Evolutionary conservation across 2,329 filamentous ascomycete species (phyloP).

Genomic region (Penicillium palitans): DNA sequence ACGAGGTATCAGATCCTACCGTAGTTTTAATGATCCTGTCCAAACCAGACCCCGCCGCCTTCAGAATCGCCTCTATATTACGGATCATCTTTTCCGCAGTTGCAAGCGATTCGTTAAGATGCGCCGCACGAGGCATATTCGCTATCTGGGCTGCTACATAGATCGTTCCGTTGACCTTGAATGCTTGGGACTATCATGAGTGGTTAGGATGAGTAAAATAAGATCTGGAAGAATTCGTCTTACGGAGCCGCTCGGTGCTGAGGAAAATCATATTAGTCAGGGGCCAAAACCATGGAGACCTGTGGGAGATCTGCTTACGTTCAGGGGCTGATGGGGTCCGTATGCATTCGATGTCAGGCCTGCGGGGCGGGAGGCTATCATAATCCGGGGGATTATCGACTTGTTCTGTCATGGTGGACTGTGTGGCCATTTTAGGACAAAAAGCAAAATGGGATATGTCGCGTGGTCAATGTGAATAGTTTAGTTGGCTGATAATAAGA

Average conservation of each 20-base stretch:
- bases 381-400: background rate
- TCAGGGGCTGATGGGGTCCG: background rate
- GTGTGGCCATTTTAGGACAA: background rate
- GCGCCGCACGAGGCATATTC: background rate
- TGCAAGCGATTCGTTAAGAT: background rate
- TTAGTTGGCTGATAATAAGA: background rate
- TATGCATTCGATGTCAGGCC: constrained; percentile 1
- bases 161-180: constrained; percentile 5
- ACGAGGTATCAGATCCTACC: background rate
- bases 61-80: constrained; percentile 4
- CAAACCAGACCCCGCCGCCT: background rate
- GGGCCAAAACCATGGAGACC: background rate
- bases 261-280: background rate
- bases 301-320: background rate
- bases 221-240: background rate
- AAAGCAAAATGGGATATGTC: background rate
- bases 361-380: background rate
- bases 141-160: constrained; percentile 1
- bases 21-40: constrained; percentile 2
- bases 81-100: background rate
- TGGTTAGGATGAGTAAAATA: background rate
- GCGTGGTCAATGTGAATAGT: background rate
- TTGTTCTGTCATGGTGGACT: background rate
- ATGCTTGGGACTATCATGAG: constrained; percentile 1
- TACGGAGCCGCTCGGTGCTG: constrained; percentile 4